Evolutionary conservation across 257 asterid species (phyloP), one percentile per base, ranked within the genome.

Genomic region (Gentiana macrophylla): DNA sequence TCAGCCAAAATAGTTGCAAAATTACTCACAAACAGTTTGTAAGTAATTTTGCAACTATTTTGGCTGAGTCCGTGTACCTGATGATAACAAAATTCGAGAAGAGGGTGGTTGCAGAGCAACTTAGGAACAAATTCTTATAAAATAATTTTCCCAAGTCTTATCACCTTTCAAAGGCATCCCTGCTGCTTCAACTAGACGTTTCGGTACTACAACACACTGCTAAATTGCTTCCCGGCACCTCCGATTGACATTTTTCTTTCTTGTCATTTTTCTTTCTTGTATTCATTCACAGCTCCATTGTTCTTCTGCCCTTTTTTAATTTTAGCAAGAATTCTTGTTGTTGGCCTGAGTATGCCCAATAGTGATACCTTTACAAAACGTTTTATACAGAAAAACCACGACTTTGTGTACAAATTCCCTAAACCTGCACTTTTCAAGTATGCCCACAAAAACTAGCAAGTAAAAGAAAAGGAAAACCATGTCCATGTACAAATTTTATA

Each of bases 51-150:
- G 81, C 97, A 0, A 94, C 24, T 15, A 15, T 15, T 15, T 15
- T 15, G 24, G 24, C 24, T 15, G 24, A 15, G 24, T 15, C 24
- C 24, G 24, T 15, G 24, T 15, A 15, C 24, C 24, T 15, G 24
- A 15, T 15, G 24, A 15, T 15, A 15, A 15, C 24, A 15, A 15
- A 15, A 15, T 15, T 15, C 97, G 62, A 53, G 94, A 73, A 78
- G 72, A 62, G 95, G 98, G 32, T 92, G 98, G 98, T 62, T 83
- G 67, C 97, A 85, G 74, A 92, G 97, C 70, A 77, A 79, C 8
- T 65, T 92, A 32, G 98, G 97, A 65, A 56, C 89, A 37, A 95
- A 92, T 76, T 69, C 97, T 0, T 81, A 85, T 51, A 88, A 75
- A 38, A 4, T 85, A 5, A 6, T 79, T 83, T 49, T 81, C 94